These are phyloP conservation scores for Neurospora intermedia DNA, from an alignment of 495 filamentous ascomycete genomes.

Conservation along the genomic window DNA sequence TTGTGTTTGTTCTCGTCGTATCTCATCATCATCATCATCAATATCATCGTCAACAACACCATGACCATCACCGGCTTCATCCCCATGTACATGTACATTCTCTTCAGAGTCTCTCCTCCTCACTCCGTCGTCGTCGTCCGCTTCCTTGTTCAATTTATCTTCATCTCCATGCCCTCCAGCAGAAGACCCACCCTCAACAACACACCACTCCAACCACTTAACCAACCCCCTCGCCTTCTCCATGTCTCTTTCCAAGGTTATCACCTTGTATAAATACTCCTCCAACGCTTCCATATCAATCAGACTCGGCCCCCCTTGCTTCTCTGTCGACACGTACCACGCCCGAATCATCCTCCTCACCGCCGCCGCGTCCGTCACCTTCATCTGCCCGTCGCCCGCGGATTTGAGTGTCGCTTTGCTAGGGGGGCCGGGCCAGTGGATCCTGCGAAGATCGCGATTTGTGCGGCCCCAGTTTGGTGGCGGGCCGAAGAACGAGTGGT, in stretches of 20 bases:
- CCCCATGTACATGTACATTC: no score
- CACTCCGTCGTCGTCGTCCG: background rate
- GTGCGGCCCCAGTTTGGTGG: background rate
- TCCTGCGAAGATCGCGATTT: background rate
- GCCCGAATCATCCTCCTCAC: slow-evolving; percentile 37
- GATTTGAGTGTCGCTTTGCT: background rate
- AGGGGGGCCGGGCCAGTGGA: background rate
- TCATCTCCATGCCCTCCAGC: background rate
- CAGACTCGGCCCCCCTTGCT: slow-evolving; percentile 54
- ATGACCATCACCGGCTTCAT: background rate
- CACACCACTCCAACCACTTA: slow-evolving; percentile 61
- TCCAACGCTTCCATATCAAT: slow-evolving; percentile 66
- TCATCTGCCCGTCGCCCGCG: background rate
- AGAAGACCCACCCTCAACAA: slow-evolving; percentile 44
- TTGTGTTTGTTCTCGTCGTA: no score
- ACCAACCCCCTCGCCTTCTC: slow-evolving; percentile 33
- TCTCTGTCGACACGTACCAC: slow-evolving; percentile 57
- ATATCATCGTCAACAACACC: no score
- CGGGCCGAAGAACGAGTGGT: slow-evolving; percentile 1
- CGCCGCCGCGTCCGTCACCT: slow-evolving; percentile 2
- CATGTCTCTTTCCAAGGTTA: slow-evolving; percentile 63
- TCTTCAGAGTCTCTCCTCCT: no score
- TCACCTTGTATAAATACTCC: slow-evolving; percentile 56
- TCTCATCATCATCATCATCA: background rate
- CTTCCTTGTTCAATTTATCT: background rate